Conservation (phyloP, 78 protist genomes). For the Isochrysis galbana region DNA sequence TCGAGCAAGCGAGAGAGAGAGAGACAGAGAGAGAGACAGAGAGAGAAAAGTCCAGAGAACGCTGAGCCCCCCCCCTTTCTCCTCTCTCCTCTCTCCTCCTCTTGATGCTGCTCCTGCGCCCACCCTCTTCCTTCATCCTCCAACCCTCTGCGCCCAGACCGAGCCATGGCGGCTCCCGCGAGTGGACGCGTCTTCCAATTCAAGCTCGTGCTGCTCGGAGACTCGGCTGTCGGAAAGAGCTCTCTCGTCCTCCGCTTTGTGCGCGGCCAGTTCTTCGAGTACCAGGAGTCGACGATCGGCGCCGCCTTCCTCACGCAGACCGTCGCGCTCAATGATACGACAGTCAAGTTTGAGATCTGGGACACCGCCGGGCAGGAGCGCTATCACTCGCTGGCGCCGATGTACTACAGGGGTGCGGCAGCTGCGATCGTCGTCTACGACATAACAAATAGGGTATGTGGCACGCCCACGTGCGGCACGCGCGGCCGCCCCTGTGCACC, state of each 20-base stretch:
- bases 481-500: background rate
- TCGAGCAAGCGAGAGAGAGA: too few relatives aligned
- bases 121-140: too few relatives aligned
- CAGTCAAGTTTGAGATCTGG: conserved; percentile 96
- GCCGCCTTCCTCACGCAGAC: conserved; percentile 96
- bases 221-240: conserved; percentile 65
- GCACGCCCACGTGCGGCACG: background rate
- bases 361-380: conserved; percentile 82
- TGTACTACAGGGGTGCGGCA: conserved; percentile 95
- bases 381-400: conserved; percentile 92
- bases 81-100: too few relatives aligned
- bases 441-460: conserved; percentile 64
- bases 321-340: conserved; percentile 83
- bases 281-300: conserved; percentile 96
- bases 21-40: too few relatives aligned
- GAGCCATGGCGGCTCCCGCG: background rate
- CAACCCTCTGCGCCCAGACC: too few relatives aligned
- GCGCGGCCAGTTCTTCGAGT: conserved; percentile 92
- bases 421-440: conserved; percentile 94
- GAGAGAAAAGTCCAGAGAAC: too few relatives aligned
- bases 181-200: conserved; percentile 32
- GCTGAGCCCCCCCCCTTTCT: too few relatives aligned
- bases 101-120: too few relatives aligned
- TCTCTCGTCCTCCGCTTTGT: conserved; percentile 90
- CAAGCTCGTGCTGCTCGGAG: conserved; percentile 70